A percentile compares a stretch with the other conserved stretches of the same genome.
phyloP scores from a whole-genome alignment of 148 eudicot species.

The Amaranthus hypochondriacus region DNA sequence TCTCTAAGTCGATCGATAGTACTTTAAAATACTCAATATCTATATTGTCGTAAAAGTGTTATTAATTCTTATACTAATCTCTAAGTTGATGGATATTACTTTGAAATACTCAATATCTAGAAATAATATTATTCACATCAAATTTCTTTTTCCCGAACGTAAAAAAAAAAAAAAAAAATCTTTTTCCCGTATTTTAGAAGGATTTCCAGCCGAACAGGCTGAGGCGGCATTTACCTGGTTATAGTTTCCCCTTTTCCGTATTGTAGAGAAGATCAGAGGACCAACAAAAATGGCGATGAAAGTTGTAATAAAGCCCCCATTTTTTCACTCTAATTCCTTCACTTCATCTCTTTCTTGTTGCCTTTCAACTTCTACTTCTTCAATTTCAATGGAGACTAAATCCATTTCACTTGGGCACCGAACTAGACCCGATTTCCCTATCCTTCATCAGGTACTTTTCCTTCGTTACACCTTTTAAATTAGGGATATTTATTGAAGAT shows the following conservation, averaged over 20 bases:
- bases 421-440: slow-evolving; percentile 72
- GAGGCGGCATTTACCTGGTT: neutral
- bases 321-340: slow-evolving; percentile 19
- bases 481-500: neutral
- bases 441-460: slow-evolving; percentile 64
- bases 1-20: no score
- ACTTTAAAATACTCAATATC: no score
- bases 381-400: slow-evolving; percentile 26
- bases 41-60: no score
- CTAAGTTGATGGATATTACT: no score
- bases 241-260: neutral
- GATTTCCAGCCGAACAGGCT: no score
- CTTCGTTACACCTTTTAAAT: neutral
- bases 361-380: slow-evolving; percentile 31
- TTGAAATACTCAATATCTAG: no score
- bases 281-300: slow-evolving; percentile 26
- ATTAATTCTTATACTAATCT: no score
- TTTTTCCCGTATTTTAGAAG: no score
- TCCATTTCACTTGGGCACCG: slow-evolving; percentile 57
- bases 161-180: no score
- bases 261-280: neutral
- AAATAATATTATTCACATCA: no score
- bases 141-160: no score
- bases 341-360: slow-evolving; percentile 11
- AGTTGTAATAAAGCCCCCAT: slow-evolving; percentile 37